Conservation (phyloP, 805 yeast genomes). For the Schwanniomyces pseudopolymorphus region DNA sequence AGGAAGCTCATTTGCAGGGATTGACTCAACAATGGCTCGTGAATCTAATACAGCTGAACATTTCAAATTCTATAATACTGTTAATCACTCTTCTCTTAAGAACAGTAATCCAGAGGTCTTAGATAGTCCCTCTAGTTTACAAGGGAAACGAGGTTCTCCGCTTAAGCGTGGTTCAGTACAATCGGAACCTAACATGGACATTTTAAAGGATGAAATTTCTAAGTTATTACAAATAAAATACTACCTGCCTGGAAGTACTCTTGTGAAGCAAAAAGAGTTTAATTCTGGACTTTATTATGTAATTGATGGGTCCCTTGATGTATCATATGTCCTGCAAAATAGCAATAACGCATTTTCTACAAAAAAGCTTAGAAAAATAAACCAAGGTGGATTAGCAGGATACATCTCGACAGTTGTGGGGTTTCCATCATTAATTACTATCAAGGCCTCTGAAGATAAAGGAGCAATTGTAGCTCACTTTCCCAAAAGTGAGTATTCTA, state of each 20-base stretch:
- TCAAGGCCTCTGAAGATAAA: slow-evolving; percentile 58
- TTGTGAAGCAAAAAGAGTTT: slow-evolving; percentile 64
- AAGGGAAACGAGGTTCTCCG: slow-evolving; percentile 3
- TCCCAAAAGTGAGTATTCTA: slow-evolving; percentile 60
- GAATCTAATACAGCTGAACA: slow-evolving; percentile 11
- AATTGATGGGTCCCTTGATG: slow-evolving; percentile 74
- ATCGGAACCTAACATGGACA: slow-evolving; percentile 42
- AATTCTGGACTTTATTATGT: slow-evolving; percentile 79
- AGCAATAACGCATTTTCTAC: slow-evolving; percentile 1
- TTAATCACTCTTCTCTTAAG: slow-evolving; percentile 17
- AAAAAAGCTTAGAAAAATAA: slow-evolving; percentile 54
- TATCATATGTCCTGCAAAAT: slow-evolving; percentile 34
- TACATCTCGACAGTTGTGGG: slow-evolving; percentile 81
- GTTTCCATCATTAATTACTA: slow-evolving; percentile 70
- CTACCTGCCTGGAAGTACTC: slow-evolving; percentile 49
- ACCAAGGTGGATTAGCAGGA: slow-evolving; percentile 84
- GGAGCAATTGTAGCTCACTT: slow-evolving; percentile 67
- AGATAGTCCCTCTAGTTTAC: slow-evolving; percentile 1
- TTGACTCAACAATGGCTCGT: slow-evolving; percentile 2
- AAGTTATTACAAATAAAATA: slow-evolving; percentile 56
- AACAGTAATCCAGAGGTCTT: not conserved
- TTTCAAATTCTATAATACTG: slow-evolving; percentile 30
- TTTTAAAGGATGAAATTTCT: slow-evolving; percentile 58
- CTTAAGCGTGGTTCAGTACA: not conserved
- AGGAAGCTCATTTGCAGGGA: slow-evolving; percentile 10